Evolutionary conservation across 2,329 filamentous ascomycete genomes (phyloP).

Genomic region (Exophiala phaeomuriformis): DNA sequence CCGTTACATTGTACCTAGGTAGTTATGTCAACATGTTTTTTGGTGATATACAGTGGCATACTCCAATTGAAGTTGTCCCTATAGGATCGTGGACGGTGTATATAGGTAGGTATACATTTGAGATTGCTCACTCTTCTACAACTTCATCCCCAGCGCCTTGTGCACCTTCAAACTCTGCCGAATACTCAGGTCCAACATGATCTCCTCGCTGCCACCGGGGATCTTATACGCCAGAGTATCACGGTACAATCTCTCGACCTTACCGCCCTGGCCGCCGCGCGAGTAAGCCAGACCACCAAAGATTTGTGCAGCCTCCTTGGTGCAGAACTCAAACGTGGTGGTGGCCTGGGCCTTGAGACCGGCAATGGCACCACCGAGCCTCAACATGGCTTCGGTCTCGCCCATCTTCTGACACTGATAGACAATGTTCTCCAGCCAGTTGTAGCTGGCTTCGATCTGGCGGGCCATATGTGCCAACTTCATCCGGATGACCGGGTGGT

Average conservation of each 20-base stretch:
- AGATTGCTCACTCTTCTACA: constrained; percentile 46
- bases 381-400: constrained; percentile 91
- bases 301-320: constrained; percentile 91
- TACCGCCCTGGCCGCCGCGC: constrained; percentile 86
- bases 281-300: constrained; percentile 92
- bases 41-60: no score
- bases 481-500: constrained; percentile 93
- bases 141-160: constrained; percentile 89
- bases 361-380: constrained; percentile 89
- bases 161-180: constrained; percentile 82
- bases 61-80: no score
- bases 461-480: constrained; percentile 98
- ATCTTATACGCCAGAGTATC: constrained; percentile 96
- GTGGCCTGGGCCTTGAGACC: constrained; percentile 90
- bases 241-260: constrained; percentile 88
- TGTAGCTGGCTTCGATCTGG: constrained; percentile 94
- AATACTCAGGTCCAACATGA: constrained; percentile 96
- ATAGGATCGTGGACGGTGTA: no score
- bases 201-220: constrained; percentile 92
- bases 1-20: no score
- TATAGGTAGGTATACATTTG: no score
- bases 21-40: no score
- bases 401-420: constrained; percentile 91
- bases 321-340: constrained; percentile 94
- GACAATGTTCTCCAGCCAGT: constrained; percentile 92